Percentiles rank a stretch among this genome's conserved stretches.
Evolutionary conservation across 768 basidiomycete species (phyloP).

Genomic region (Rhodotorula kratochvilovae): DNA sequence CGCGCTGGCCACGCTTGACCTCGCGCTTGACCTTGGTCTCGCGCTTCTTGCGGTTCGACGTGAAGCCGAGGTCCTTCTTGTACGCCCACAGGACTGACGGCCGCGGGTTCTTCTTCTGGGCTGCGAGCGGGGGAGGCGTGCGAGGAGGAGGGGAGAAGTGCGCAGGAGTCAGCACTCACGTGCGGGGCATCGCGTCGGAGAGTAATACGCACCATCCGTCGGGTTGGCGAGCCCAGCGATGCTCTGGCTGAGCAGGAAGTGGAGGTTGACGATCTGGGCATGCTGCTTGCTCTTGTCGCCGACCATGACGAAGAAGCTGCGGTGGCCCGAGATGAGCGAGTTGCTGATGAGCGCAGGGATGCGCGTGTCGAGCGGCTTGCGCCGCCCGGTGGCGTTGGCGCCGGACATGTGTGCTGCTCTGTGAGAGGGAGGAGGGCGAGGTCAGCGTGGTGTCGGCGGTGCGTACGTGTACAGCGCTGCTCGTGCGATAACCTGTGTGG

Average conservation of each 20-base stretch:
- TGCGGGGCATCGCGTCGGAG: background rate
- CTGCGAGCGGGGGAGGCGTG: background rate
- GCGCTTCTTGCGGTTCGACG: slow-evolving; percentile 92
- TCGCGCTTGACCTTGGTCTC: slow-evolving; percentile 96
- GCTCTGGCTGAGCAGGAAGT: slow-evolving; percentile 81
- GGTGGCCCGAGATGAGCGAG: slow-evolving; percentile 51
- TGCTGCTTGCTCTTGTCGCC: slow-evolving; percentile 92
- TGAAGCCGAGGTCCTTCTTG: slow-evolving; percentile 96
- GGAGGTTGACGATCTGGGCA: slow-evolving; percentile 87
- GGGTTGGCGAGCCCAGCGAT: slow-evolving; percentile 49
- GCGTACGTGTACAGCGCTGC: background rate
- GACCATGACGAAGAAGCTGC: slow-evolving; percentile 92
- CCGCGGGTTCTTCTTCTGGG: slow-evolving; percentile 41
- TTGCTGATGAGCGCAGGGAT: slow-evolving; percentile 38
- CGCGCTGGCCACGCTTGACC: slow-evolving; percentile 86
- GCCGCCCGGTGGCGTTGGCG: slow-evolving; percentile 21
- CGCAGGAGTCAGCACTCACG: background rate
- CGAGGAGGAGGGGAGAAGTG: background rate
- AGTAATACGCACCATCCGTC: slow-evolving; percentile 25
- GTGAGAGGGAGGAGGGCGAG: background rate
- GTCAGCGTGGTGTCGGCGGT: background rate
- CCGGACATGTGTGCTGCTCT: slow-evolving; percentile 7
- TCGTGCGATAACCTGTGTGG: no score
- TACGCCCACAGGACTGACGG: slow-evolving; percentile 92
- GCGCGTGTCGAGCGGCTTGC: slow-evolving; percentile 32